Base-by-base conservation (phyloP, 495 filamentous ascomycete genomes). In the Aspergillus affinis region DNA sequence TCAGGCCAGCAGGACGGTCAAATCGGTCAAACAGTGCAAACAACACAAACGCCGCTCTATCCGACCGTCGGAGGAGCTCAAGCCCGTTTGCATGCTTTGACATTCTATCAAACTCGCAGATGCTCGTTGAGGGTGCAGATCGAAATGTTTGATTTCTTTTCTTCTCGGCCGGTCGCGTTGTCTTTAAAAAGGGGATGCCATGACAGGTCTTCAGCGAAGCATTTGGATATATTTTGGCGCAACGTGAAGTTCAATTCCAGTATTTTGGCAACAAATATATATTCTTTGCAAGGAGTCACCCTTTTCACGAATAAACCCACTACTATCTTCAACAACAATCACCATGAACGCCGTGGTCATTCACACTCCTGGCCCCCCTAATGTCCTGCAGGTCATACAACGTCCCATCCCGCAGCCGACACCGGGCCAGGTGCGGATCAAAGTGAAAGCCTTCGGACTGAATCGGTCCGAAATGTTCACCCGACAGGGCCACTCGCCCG, bases 381-480 rank as follows among this genome's bases (percentile, higher is more conserved):
- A 69, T 47, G 70, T 75, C 36, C 73, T 81, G 61, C 66, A 75
- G 51, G 60, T 80, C 55, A 63, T 74, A 55, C 32, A 60, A 15
- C 58, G 64, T 8, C 76, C 77, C 23, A 70, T 77, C 27, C 78
- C 76, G 17, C 69, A 48, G 12, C 72, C 74, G 1, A 65, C 69
- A 36, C 29, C 66, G 21, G 74, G 74, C 59, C 67, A 77, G 58
- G 72, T 82, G 41, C 72, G 82, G 18, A 83, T 84, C 62, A 71
- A 67, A 58, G 63, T 82, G 57, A 68, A 76, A 51, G 82, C 81
- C 23, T 80, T 79, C 51, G 83, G 83, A 18, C 75, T 84, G 59
- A 84, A 83, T 61, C 80, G 81, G 60, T 82, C 80, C 32, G 81
- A 85, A 58, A 73, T 83, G 57, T 82, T 80, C 75, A 84, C 81